A percentile compares a stretch with the other conserved stretches of the same genome.
phyloP scores from a whole-genome alignment of 2,329 filamentous ascomycete species.

The Xylariaceae sp. region DNA sequence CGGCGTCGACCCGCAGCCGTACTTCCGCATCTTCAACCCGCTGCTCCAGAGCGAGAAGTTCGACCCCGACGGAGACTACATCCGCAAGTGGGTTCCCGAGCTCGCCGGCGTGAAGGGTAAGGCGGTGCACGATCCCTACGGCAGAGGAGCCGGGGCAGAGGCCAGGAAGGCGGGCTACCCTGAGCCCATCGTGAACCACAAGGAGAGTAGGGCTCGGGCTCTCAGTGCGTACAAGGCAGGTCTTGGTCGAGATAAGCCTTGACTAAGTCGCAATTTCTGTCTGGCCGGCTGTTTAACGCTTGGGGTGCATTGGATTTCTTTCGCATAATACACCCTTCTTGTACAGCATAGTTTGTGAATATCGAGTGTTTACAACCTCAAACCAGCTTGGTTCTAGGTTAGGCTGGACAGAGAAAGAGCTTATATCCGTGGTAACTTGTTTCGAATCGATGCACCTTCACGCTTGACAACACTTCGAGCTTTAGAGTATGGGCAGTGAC shows the following conservation, averaged over 20 bases:
- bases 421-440: too few relatives aligned
- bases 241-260: conserved; percentile 42
- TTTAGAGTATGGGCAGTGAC: too few relatives aligned
- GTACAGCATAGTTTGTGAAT: too few relatives aligned
- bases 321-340: background rate
- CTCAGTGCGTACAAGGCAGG: conserved; percentile 66
- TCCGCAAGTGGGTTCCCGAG: conserved; percentile 77
- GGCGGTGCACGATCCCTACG: conserved; percentile 78
- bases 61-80: conserved; percentile 72
- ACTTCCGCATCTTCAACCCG: conserved; percentile 88
- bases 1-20: conserved; percentile 78
- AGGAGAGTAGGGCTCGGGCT: conserved; percentile 59
- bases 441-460: too few relatives aligned
- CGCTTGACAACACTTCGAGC: too few relatives aligned
- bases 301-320: too few relatives aligned
- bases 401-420: too few relatives aligned
- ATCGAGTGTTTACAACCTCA: too few relatives aligned
- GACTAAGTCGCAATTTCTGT: too few relatives aligned
- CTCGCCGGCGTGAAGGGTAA: conserved; percentile 57
- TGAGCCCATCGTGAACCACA: conserved; percentile 68
- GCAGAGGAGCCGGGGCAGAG: conserved; percentile 50
- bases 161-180: conserved; percentile 69
- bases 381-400: too few relatives aligned
- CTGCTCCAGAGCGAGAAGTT: conserved; percentile 81
- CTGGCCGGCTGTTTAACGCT: too few relatives aligned